Evolutionary conservation across 2,329 filamentous ascomycete genomes (phyloP).

Genomic region (Colletotrichum melonis): DNA sequence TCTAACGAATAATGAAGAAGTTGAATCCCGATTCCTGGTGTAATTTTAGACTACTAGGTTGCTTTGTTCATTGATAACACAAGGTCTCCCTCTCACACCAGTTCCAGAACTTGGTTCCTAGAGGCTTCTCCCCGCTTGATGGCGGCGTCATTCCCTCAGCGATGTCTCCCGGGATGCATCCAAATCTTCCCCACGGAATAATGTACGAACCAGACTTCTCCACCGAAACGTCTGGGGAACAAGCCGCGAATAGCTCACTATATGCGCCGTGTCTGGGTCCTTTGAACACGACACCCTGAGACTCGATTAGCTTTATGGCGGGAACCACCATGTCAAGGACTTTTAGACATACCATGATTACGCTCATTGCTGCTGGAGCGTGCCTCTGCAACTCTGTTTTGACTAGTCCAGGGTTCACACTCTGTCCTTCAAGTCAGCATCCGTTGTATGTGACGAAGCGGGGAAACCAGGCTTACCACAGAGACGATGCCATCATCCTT

Average conservation of each 20-base stretch:
- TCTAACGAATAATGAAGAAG: no score
- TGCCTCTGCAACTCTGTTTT: neutral
- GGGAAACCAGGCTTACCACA: neutral
- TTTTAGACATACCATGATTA: neutral
- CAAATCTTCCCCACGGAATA: neutral
- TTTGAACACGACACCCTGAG: neutral
- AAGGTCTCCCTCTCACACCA: neutral
- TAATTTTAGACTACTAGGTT: no score
- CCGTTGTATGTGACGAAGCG: neutral
- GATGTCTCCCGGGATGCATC: neutral
- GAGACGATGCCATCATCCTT: neutral
- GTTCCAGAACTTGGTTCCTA: neutral
- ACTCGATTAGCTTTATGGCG: neutral
- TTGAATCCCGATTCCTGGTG: no score
- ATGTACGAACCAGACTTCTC: neutral
- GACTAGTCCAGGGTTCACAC: neutral
- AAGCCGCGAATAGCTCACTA: neutral
- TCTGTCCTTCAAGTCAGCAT: neutral
- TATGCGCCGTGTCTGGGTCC: neutral
- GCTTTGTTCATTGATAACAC: neutral
- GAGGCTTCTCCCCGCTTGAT: neutral
- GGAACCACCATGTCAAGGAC: neutral
- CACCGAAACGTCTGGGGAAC: neutral
- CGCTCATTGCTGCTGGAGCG: neutral
- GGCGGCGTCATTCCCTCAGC: neutral